These are phyloP conservation scores for Yamadazyma phyllophila DNA, from an alignment of 805 yeast species.

Conservation along the genomic window DNA sequence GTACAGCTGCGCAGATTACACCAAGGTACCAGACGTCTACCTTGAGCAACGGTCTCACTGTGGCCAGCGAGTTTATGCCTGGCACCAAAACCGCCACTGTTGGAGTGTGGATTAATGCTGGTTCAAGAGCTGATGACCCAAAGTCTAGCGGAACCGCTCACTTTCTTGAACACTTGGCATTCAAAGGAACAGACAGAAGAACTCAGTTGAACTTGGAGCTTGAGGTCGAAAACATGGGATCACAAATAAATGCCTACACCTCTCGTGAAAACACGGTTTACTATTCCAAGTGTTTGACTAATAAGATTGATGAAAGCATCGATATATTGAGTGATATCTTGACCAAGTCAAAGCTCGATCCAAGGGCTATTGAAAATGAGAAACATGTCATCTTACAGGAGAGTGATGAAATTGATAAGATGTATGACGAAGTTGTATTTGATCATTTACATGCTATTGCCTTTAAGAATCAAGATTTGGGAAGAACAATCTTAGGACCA, in stretches of 20 bases:
- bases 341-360: constrained; percentile 80
- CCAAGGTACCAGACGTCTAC: constrained; percentile 57
- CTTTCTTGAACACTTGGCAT: constrained; percentile 93
- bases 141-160: constrained; percentile 93
- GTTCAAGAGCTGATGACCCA: constrained; percentile 92
- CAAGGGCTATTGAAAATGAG: constrained; percentile 87
- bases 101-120: constrained; percentile 98
- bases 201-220: constrained; percentile 81
- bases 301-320: constrained; percentile 80
- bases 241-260: constrained; percentile 97
- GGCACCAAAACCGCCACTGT: constrained; percentile 92
- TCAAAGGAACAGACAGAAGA: constrained; percentile 86
- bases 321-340: constrained; percentile 88
- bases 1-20: constrained; percentile 2
- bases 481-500: constrained; percentile 96
- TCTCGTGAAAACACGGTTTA: constrained; percentile 97
- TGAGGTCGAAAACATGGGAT: constrained; percentile 94
- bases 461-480: constrained; percentile 86
- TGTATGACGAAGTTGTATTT: constrained; percentile 97
- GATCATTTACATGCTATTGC: constrained; percentile 95
- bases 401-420: constrained; percentile 95
- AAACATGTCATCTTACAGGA: constrained; percentile 95
- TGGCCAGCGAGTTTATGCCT: constrained; percentile 87
- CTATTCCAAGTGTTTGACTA: constrained; percentile 82
- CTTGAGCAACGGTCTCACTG: constrained; percentile 88